These are phyloP conservation scores for Stachybotrys elegans DNA, from an alignment of 2,329 filamentous ascomycete genomes.

Conservation along the genomic window DNA sequence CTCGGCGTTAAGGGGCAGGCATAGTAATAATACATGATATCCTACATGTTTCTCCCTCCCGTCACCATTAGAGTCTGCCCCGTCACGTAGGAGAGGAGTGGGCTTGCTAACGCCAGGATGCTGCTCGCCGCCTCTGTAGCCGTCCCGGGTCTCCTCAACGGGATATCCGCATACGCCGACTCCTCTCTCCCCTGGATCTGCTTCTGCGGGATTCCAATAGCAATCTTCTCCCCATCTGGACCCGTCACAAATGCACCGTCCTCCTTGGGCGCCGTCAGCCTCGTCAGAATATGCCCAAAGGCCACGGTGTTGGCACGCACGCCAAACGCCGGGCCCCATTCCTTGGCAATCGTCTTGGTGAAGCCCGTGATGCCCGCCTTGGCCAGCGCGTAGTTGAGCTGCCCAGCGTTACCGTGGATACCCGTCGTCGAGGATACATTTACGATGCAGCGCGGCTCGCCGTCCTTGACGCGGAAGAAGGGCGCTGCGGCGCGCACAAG, in stretches of 20 bases:
- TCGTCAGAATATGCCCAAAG: slow-evolving; percentile 76
- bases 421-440: slow-evolving; percentile 82
- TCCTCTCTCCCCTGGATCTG: slow-evolving; percentile 40
- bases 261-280: slow-evolving; percentile 81
- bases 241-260: slow-evolving; percentile 73
- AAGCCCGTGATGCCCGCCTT: slow-evolving; percentile 81
- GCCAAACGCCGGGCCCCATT: slow-evolving; percentile 82
- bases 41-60: slow-evolving; percentile 62
- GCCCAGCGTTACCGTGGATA: slow-evolving; percentile 83
- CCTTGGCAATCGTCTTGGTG: slow-evolving; percentile 85
- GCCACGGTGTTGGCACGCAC: slow-evolving; percentile 80
- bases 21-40: not conserved
- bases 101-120: slow-evolving; percentile 74
- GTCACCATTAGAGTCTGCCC: slow-evolving; percentile 87
- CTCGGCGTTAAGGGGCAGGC: not conserved
- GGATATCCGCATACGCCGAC: slow-evolving; percentile 62
- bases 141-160: slow-evolving; percentile 69
- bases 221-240: slow-evolving; percentile 69
- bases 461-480: slow-evolving; percentile 83
- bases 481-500: slow-evolving; percentile 75
- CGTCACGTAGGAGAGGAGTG: slow-evolving; percentile 77
- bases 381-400: slow-evolving; percentile 81
- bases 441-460: slow-evolving; percentile 71
- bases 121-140: slow-evolving; percentile 76
- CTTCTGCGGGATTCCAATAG: slow-evolving; percentile 65